A percentile compares a stretch with the other conserved stretches of the same genome.
Evolutionary conservation across 2,329 filamentous ascomycete species (phyloP).

Genomic region (Cadophora sp.): DNA sequence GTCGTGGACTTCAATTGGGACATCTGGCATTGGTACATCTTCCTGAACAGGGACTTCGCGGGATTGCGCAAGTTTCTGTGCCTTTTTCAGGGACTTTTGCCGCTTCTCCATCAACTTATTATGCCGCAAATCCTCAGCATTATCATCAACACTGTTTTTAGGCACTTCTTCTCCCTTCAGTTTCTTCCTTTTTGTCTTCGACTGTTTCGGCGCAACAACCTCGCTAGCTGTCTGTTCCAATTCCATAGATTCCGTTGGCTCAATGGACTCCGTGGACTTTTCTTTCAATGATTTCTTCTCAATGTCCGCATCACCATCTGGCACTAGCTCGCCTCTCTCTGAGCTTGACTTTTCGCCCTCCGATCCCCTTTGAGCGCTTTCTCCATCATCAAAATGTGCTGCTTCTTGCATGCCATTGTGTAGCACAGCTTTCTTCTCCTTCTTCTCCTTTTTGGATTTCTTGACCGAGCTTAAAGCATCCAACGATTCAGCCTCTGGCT

Average conservation of each 20-base stretch:
- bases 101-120: constrained; percentile 61
- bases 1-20: constrained; percentile 64
- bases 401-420: background rate
- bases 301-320: background rate
- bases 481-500: background rate
- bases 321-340: background rate
- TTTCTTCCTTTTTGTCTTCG: constrained; percentile 29
- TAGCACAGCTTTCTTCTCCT: background rate
- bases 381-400: background rate
- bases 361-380: background rate
- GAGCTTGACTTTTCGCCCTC: background rate
- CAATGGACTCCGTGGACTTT: background rate
- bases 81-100: constrained; percentile 59
- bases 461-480: constrained; percentile 6
- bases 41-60: constrained; percentile 40
- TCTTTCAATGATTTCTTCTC: background rate
- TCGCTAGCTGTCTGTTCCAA: constrained; percentile 2
- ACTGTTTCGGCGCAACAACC: constrained; percentile 10
- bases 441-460: constrained; percentile 22
- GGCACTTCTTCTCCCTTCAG: constrained; percentile 4
- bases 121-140: constrained; percentile 32
- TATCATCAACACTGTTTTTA: background rate
- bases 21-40: constrained; percentile 41
- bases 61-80: constrained; percentile 49
- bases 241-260: background rate